Conservation (phyloP, 108 stramenopile species). For the Parietichytrium sp. region DNA sequence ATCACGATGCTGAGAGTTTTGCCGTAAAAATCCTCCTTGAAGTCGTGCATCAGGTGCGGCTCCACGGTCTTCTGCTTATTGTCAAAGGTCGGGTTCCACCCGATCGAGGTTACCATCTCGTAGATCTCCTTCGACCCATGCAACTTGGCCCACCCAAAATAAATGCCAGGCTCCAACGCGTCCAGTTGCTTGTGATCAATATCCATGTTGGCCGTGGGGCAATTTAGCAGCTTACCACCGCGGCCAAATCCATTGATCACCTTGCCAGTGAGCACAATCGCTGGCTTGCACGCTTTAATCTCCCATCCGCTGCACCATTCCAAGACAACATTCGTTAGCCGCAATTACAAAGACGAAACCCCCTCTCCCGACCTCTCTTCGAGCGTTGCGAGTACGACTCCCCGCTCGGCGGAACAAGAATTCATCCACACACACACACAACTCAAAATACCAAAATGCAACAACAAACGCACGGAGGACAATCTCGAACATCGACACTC, state of each 20-base stretch:
- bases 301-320: no score
- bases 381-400: no score
- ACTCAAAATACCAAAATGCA: no score
- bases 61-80: conserved; percentile 52
- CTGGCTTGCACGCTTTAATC: no score
- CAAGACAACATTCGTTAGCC: no score
- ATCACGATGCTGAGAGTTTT: conserved; percentile 49
- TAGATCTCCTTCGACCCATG: conserved; percentile 31
- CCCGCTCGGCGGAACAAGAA: no score
- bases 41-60: conserved; percentile 59
- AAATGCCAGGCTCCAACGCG: conserved; percentile 53
- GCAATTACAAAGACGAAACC: no score
- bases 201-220: conserved; percentile 63
- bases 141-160: conserved; percentile 55
- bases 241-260: conserved; percentile 66
- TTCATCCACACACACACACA: no score
- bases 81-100: conserved; percentile 61
- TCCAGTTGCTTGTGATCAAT: conserved; percentile 56
- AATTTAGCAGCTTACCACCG: conserved; percentile 62
- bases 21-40: conserved; percentile 62
- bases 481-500: no score
- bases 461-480: no score
- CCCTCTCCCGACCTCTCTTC: no score
- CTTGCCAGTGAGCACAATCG: conserved; percentile 45
- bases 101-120: conserved; percentile 57